Evolutionary conservation across 1,284 basidiomycete genomes (phyloP), one percentile per base, ranked within the genome.

Genomic region (Malassezia obtusa): DNA sequence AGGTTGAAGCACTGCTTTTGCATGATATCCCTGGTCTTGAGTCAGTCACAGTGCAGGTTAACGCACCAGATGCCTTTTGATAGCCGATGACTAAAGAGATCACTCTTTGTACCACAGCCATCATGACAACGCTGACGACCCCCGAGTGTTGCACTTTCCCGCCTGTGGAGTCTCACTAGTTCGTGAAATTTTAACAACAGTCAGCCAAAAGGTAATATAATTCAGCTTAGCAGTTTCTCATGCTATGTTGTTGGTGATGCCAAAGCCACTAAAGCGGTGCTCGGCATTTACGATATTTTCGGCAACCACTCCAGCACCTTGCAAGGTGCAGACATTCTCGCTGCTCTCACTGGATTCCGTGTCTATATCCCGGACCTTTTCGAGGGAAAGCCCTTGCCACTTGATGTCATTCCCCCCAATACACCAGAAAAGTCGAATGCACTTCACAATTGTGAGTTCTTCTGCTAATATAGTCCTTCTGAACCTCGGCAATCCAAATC

Each of bases 331-430:
- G 83, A 84, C 65, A 79, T 83, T 37, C 76, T 84, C 47, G 81
- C 82, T 8, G 61, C 62, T 0, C 49, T 56, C 15, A 61, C 60
- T 50, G 59, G 60, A 41, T 54, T 66, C 52, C 65, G 77, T n/a
- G 79, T 84, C 15, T 77, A 82, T 62, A 80, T 84, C 79, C 82
- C 82, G 22, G 82, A 83, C 71, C 81, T 83, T 68, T 83, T 83
- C 68, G 79, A 79, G 11, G 70, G 78, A 47, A 73, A 71, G 48
- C 77, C 81, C 0, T 81, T 79, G 71, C 77, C 80, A 0, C 59
- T 75, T 21, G 77, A 78, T 15, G 71, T 77, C 39, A 81, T 79
- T 69, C 82, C 82, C 15, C 80, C 81, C 37, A 50, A 64, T 53
- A 65, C 58, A 5, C 77, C 79, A 36, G 76, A 80, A 35, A 63